Percentiles rank a stretch among this genome's conserved stretches.
Evolutionary conservation across 139 green algal species (phyloP).

Genomic region (Zygnema cylindricum): DNA sequence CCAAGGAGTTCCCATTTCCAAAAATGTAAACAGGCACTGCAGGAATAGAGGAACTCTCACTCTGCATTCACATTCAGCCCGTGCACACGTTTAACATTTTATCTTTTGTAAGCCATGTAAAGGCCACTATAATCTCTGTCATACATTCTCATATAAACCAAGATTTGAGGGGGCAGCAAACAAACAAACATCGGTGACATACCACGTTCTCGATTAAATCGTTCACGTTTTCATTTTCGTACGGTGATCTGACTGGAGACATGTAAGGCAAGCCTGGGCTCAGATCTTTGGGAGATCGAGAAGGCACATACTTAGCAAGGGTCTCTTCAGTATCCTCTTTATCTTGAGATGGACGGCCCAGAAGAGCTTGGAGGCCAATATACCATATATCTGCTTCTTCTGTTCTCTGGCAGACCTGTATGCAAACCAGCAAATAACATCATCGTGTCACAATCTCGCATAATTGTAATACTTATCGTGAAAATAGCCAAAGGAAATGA

Average conservation of each 20-base stretch:
- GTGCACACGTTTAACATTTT: not conserved
- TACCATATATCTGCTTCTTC: conserved; percentile 63
- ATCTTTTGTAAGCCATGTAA: not conserved
- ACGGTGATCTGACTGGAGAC: conserved; percentile 10
- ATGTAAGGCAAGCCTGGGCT: not conserved
- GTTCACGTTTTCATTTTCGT: no score
- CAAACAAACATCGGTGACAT: not conserved
- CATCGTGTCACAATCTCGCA: not conserved
- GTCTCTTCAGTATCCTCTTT: not conserved
- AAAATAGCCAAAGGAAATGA: not conserved
- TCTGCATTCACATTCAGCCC: not conserved
- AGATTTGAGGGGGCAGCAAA: not conserved
- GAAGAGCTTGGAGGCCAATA: conserved; percentile 36
- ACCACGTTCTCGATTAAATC: not conserved
- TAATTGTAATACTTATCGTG: not conserved
- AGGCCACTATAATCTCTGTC: not conserved
- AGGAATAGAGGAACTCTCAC: not conserved
- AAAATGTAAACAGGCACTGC: not conserved
- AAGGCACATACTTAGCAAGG: not conserved
- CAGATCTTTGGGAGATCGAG: not conserved
- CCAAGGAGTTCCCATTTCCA: not conserved
- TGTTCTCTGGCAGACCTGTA: conserved; percentile 61
- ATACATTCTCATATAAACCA: no score
- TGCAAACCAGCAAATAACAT: not conserved
- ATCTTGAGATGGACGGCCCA: not conserved